A percentile compares a stretch with the other conserved stretches of the same genome.
Conservation (phyloP, 140 eudicot species). For the Stevia rebaudiana region DNA sequence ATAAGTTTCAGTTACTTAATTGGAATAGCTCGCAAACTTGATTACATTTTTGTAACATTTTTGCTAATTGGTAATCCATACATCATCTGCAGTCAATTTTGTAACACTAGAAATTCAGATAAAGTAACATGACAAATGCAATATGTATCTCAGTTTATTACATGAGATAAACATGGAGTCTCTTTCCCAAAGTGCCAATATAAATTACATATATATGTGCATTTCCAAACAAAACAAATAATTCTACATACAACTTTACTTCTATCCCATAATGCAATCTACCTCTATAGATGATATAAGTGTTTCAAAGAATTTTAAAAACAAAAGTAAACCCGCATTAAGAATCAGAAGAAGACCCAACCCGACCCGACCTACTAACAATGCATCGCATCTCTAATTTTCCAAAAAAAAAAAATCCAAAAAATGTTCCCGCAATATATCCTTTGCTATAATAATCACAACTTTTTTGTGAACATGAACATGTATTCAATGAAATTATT, state of each 20-base stretch:
- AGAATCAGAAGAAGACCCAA: slow-evolving; percentile 10
- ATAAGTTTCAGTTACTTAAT: too few relatives aligned
- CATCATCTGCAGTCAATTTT: neutral
- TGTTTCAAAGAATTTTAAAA: slow-evolving; percentile 28
- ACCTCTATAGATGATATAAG: slow-evolving; percentile 11
- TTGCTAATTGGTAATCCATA: too few relatives aligned
- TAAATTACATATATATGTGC: slow-evolving; percentile 27
- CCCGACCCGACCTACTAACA: slow-evolving; percentile 12
- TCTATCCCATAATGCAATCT: slow-evolving; percentile 9
- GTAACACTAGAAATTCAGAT: neutral
- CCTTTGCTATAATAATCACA: neutral
- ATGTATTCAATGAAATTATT: slow-evolving; percentile 5
- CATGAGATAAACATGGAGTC: neutral
- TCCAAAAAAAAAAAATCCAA: slow-evolving; percentile 13
- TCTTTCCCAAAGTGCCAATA: neutral
- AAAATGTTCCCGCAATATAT: neutral
- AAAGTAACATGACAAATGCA: neutral
- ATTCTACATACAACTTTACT: slow-evolving; percentile 28
- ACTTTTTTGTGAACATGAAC: neutral
- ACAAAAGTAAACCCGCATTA: slow-evolving; percentile 12
- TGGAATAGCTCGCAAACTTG: too few relatives aligned
- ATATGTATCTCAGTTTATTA: neutral
- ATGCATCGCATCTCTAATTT: slow-evolving; percentile 15
- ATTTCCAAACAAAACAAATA: slow-evolving; percentile 26
- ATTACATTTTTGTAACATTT: too few relatives aligned